A percentile compares a stretch with the other conserved stretches of the same genome.
Conservation (phyloP, 2,329 filamentous ascomycete species). For the Venturia nashicola region DNA sequence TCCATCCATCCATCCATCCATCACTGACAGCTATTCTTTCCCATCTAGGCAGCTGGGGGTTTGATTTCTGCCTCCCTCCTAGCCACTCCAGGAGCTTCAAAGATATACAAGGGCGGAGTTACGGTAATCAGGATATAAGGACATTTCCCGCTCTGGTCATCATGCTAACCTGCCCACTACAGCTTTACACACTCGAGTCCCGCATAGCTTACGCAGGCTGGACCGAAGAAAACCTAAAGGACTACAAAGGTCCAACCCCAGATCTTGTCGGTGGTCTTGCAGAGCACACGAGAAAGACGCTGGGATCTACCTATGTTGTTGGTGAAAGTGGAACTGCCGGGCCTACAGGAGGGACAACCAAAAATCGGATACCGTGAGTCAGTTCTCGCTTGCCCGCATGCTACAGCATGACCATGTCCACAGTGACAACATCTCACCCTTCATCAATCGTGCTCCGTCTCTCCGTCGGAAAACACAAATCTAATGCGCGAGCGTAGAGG, state of each 20-base stretch:
- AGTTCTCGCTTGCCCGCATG: background rate
- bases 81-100: conserved; percentile 44
- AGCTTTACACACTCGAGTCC: conserved; percentile 46
- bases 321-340: conserved; percentile 53
- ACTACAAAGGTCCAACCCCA: conserved; percentile 48
- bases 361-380: conserved; percentile 42
- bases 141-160: no score
- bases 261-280: conserved; percentile 45
- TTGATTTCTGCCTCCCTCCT: conserved; percentile 48
- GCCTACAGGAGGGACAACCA: conserved; percentile 44
- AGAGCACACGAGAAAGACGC: conserved; percentile 40
- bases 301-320: conserved; percentile 45
- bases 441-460: background rate
- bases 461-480: background rate
- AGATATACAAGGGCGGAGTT: conserved; percentile 49
- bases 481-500: conserved; percentile 31
- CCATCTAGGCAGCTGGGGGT: conserved; percentile 44
- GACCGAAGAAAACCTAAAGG: conserved; percentile 39
- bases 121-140: no score
- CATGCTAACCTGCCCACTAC: background rate
- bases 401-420: background rate
- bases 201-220: conserved; percentile 48
- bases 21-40: background rate
- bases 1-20: background rate
- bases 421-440: background rate